phyloP scores from a whole-genome alignment of 768 basidiomycete species.

The Podaxis sp. region DNA sequence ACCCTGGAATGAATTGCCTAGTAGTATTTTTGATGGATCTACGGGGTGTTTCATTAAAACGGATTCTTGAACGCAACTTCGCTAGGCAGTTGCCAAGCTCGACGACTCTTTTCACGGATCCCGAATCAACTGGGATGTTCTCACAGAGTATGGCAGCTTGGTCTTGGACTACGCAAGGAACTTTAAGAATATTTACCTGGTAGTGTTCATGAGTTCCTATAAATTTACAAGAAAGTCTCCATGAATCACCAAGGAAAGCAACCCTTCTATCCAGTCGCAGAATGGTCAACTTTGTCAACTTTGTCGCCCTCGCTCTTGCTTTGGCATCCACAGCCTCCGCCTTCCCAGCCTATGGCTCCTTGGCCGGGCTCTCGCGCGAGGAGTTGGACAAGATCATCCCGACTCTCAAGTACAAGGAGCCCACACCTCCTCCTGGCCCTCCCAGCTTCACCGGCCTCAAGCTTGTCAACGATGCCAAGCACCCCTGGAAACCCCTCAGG shows the following conservation, averaged over 20 bases:
- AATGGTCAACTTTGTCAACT: neutral
- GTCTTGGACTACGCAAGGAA: neutral
- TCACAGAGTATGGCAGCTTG: neutral
- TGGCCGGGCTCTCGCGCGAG: conserved; percentile 14
- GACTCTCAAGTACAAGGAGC: neutral
- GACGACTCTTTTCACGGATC: neutral
- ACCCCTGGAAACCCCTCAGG: conserved; percentile 10
- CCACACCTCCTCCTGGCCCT: conserved; percentile 14
- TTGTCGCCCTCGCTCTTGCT: conserved; percentile 6
- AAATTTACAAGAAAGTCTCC: neutral
- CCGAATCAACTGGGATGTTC: neutral
- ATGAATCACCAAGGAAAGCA: neutral
- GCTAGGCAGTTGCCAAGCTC: neutral
- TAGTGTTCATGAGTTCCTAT: neutral
- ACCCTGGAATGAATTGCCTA: too few relatives aligned
- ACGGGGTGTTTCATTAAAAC: neutral
- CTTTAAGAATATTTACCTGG: neutral
- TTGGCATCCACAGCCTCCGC: neutral
- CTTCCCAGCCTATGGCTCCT: conserved; percentile 16
- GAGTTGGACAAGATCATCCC: conserved; percentile 7
- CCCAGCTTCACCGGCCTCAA: conserved; percentile 3
- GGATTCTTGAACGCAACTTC: too few relatives aligned
- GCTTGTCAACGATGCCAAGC: conserved; percentile 14
- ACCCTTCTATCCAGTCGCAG: neutral
- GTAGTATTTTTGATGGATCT: neutral